Evolutionary conservation across 2,329 filamentous ascomycete species (phyloP).

Genomic region (Verticillium tricorpus): DNA sequence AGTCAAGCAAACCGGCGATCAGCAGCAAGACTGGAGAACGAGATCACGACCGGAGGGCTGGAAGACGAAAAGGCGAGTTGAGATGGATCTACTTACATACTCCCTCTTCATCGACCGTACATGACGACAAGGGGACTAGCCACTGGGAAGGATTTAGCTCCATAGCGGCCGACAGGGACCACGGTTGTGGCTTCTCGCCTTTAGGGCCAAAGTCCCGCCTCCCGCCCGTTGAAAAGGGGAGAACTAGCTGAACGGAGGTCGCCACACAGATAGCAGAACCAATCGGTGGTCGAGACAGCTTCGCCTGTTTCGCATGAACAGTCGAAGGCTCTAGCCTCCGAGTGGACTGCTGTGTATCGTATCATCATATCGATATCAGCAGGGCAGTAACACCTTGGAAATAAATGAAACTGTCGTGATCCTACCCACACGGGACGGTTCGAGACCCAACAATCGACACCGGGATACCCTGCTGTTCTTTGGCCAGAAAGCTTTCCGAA

Average conservation of each 20-base stretch:
- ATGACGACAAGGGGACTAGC: not conserved
- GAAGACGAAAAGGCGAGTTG: not conserved
- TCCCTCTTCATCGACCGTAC: not conserved
- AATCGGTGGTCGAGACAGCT: not conserved
- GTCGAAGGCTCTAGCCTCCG: not conserved
- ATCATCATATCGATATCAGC: not conserved
- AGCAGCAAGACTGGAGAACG: not conserved
- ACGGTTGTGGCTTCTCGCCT: not conserved
- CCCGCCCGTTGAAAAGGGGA: not conserved
- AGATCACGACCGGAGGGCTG: not conserved
- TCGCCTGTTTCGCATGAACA: not conserved
- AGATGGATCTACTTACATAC: not conserved
- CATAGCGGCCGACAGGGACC: not conserved
- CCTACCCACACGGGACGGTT: not conserved
- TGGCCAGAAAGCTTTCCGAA: not conserved
- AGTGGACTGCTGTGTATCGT: not conserved
- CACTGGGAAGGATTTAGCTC: not conserved
- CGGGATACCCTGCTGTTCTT: not conserved
- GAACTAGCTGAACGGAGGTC: not conserved
- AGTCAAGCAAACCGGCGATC: not conserved
- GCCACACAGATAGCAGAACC: not conserved
- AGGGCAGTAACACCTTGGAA: not conserved
- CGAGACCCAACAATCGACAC: not conserved
- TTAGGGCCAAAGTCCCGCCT: not conserved
- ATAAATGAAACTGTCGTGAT: not conserved